phyloP scores from a whole-genome alignment of 257 asterid species.

The Mitragyna speciosa region DNA sequence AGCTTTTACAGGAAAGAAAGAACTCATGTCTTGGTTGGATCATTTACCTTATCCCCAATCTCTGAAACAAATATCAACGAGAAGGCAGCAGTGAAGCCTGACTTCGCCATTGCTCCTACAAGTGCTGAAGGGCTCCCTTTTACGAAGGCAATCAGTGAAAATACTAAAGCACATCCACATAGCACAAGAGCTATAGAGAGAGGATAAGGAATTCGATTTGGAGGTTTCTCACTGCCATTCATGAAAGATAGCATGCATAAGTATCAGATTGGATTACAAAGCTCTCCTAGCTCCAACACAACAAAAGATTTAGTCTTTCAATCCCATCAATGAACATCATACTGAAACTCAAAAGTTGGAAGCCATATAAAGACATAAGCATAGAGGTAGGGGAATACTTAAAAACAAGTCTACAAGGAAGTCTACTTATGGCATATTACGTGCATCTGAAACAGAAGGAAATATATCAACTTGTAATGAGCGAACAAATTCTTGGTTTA shows the following conservation, averaged over 20 bases:
- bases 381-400: neutral
- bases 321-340: neutral
- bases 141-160: constrained; percentile 53
- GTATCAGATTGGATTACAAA: constrained; percentile 24
- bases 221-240: constrained; percentile 56
- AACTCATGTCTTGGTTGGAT: constrained; percentile 13
- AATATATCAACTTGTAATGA: neutral
- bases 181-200: constrained; percentile 72
- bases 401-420: neutral
- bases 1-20: neutral
- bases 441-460: neutral
- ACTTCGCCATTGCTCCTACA: constrained; percentile 72
- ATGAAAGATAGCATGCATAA: constrained; percentile 32
- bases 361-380: neutral
- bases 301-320: constrained; percentile 13
- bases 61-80: constrained; percentile 87
- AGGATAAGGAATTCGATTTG: constrained; percentile 64
- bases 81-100: constrained; percentile 96
- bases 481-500: neutral
- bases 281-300: constrained; percentile 22
- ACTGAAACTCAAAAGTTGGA: neutral
- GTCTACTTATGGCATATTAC: neutral
- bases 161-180: constrained; percentile 64
- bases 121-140: constrained; percentile 65
- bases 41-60: constrained; percentile 89